These are phyloP conservation scores for Plantago rigida DNA, from an alignment of 305 asterid species.

Conservation along the genomic window DNA sequence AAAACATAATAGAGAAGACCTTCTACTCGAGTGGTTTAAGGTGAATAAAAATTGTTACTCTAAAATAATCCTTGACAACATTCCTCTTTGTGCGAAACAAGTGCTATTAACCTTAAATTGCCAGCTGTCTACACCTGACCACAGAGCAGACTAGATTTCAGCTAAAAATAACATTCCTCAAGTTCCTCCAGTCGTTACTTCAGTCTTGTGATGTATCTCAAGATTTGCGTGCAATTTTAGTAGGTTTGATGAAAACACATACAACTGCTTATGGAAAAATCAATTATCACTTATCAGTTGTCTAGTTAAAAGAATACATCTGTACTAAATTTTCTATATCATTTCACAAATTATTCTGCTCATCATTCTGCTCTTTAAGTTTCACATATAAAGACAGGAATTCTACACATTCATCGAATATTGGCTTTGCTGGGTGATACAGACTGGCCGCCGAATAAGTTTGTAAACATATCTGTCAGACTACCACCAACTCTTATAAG, in stretches of 20 bases:
- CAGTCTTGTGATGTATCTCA: background rate
- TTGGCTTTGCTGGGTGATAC: too few relatives aligned
- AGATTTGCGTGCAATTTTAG: background rate
- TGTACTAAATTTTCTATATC: too few relatives aligned
- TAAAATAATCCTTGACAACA: background rate
- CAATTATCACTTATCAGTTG: too few relatives aligned
- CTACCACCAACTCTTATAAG: conserved; percentile 2
- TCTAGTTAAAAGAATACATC: too few relatives aligned
- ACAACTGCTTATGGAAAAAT: too few relatives aligned
- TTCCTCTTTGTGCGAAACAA: background rate
- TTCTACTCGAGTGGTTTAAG: background rate
- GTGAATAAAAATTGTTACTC: background rate
- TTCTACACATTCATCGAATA: background rate
- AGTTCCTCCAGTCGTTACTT: background rate
- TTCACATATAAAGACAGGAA: background rate
- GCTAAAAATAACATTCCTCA: background rate
- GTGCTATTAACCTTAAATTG: too few relatives aligned
- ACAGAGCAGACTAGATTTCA: background rate
- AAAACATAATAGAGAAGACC: background rate
- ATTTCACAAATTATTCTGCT: background rate
- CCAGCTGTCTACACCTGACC: background rate
- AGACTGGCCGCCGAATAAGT: too few relatives aligned
- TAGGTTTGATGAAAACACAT: too few relatives aligned
- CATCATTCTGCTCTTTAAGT: background rate
- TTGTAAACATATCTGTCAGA: too few relatives aligned